These are phyloP conservation scores for Wakefieldia striispora DNA, from an alignment of 768 basidiomycete genomes.

Conservation along the genomic window DNA sequence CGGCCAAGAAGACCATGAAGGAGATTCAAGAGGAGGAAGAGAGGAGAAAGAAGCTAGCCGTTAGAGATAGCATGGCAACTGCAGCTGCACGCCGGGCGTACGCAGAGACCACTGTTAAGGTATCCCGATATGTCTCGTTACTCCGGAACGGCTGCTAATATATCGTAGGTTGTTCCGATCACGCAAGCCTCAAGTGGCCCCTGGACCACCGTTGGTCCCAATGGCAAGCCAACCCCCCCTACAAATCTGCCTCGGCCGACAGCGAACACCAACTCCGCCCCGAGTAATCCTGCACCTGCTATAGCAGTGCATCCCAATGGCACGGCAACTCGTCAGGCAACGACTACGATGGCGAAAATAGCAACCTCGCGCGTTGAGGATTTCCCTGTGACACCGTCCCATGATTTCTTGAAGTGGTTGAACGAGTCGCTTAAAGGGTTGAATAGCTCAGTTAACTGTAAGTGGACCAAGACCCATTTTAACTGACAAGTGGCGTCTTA, in stretches of 20 bases:
- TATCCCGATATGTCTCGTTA: slow-evolving; percentile 25
- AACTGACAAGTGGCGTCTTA: slow-evolving; percentile 14
- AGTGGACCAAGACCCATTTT: slow-evolving; percentile 18
- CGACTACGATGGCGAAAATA: slow-evolving; percentile 33
- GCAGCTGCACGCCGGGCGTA: slow-evolving; percentile 67
- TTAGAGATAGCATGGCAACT: slow-evolving; percentile 58
- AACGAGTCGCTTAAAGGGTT: slow-evolving; percentile 77
- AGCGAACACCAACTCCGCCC: slow-evolving; percentile 31
- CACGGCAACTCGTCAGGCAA: slow-evolving; percentile 35
- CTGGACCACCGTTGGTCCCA: slow-evolving; percentile 87
- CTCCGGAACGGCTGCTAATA: slow-evolving; percentile 1
- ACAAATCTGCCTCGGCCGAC: slow-evolving; percentile 36
- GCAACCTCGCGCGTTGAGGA: slow-evolving; percentile 54
- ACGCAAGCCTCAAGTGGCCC: slow-evolving; percentile 46
- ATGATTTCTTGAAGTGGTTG: slow-evolving; percentile 93
- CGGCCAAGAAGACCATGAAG: slow-evolving; percentile 90
- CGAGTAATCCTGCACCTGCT: slow-evolving; percentile 27
- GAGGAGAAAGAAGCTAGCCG: slow-evolving; percentile 65
- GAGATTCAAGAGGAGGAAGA: slow-evolving; percentile 99
- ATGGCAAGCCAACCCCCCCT: slow-evolving; percentile 54
- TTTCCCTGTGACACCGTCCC: slow-evolving; percentile 63
- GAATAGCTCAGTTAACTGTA: slow-evolving; percentile 55
- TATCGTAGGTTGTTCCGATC: slow-evolving; percentile 32
- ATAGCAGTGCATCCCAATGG: slow-evolving; percentile 39
- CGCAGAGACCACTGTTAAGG: slow-evolving; percentile 78